Evolutionary conservation across 2,329 filamentous ascomycete species (phyloP).

Genomic region (Neofusicoccum sp.): DNA sequence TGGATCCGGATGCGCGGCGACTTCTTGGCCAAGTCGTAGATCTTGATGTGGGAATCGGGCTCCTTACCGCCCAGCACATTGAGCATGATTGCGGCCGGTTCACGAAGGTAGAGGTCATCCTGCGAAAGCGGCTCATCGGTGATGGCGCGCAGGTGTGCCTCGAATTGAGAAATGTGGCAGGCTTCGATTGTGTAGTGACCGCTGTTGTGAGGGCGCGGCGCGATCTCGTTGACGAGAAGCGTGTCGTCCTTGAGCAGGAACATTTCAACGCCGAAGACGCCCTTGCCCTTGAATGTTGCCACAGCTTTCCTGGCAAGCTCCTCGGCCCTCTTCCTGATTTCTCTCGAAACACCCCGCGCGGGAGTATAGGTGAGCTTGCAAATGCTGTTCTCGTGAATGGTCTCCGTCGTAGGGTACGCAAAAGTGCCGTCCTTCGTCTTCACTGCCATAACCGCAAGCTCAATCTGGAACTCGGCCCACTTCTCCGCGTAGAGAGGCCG

Average conservation of each 20-base stretch:
- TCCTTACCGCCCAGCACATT: constrained; percentile 75
- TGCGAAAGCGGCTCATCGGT: constrained; percentile 64
- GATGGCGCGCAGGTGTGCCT: constrained; percentile 85
- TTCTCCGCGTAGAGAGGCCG: constrained; percentile 85
- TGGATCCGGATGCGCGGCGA: constrained; percentile 69
- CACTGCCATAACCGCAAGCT: constrained; percentile 93
- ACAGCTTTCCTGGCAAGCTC: constrained; percentile 79
- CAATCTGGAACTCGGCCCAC: constrained; percentile 82
- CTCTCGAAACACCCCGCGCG: constrained; percentile 67
- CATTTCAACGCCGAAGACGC: constrained; percentile 96
- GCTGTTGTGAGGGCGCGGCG: constrained; percentile 83
- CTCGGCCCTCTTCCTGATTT: constrained; percentile 67
- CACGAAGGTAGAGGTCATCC: constrained; percentile 56
- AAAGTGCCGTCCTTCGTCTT: constrained; percentile 76
- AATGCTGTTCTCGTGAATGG: constrained; percentile 91
- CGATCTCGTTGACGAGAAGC: constrained; percentile 84
- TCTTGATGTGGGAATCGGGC: constrained; percentile 64
- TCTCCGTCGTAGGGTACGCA: constrained; percentile 90
- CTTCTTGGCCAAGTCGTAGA: constrained; percentile 59
- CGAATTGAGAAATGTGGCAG: constrained; percentile 86
- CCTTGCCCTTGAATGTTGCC: constrained; percentile 78
- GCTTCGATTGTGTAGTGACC: constrained; percentile 96
- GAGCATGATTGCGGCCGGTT: constrained; percentile 71
- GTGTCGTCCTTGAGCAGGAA: constrained; percentile 73
- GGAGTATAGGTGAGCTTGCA: constrained; percentile 92